Evolutionary conservation across 352 stramenopile genomes (phyloP).

Genomic region (Globisporangium perplexum): DNA sequence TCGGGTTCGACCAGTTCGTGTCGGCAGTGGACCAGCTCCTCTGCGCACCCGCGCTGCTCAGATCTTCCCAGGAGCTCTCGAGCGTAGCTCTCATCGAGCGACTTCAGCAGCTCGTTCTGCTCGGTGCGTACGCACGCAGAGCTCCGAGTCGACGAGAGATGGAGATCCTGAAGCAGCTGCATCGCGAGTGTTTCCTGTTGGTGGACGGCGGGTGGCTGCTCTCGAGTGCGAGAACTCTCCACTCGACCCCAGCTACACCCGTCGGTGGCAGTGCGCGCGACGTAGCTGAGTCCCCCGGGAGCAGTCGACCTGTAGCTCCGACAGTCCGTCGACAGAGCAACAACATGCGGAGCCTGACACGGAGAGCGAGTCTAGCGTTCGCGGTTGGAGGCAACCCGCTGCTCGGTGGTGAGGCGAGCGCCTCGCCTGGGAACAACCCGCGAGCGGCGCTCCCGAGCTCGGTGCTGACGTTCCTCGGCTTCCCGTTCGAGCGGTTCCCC

Average conservation of each 20-base stretch:
- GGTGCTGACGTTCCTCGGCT: slow-evolving; percentile 2
- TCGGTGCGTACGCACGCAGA: slow-evolving; percentile 1
- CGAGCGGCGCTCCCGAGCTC: neutral
- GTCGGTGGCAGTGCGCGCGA: neutral
- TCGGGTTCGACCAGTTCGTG: slow-evolving; percentile 7
- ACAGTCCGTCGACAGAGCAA: neutral
- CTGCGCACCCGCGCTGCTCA: neutral
- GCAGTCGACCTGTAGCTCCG: neutral
- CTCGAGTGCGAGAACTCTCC: neutral
- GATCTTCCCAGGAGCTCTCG: neutral
- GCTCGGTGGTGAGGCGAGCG: neutral
- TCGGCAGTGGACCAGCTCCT: slow-evolving; percentile 11
- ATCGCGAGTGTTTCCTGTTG: slow-evolving; percentile 3
- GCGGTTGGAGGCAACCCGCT: slow-evolving; percentile 1
- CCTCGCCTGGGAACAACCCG: neutral
- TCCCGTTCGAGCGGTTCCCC: slow-evolving; percentile 3
- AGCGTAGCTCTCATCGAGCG: slow-evolving; percentile 1
- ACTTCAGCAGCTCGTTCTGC: slow-evolving; percentile 6
- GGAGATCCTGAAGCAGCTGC: neutral
- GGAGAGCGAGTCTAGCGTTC: slow-evolving; percentile 1
- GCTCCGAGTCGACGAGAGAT: neutral
- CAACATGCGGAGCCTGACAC: neutral
- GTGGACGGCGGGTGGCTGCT: slow-evolving; percentile 1
- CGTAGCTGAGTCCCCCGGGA: neutral
- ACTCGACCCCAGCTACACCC: no score